Base-by-base conservation (phyloP, 2,329 filamentous ascomycete species). In the Scleromitrula shiraiana region DNA sequence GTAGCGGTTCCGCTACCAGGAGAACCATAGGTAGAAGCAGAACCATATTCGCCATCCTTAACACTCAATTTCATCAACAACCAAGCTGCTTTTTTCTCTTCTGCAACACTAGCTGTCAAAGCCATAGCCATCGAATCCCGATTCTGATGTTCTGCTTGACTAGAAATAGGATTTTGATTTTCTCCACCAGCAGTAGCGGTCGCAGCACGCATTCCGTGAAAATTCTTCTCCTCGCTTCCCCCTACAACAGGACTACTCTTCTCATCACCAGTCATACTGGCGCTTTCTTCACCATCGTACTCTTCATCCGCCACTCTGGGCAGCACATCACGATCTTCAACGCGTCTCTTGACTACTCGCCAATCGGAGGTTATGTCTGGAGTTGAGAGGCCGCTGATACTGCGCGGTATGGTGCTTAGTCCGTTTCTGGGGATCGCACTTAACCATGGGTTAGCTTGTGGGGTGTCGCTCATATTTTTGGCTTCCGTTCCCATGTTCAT, bases 51-150 rank as follows among this genome's bases (percentile, higher is more conserved):
- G 1, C 55, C 51, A 52, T 70, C 69, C 42, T 64, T 59, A 17
- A 72, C 64, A 50, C 70, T 70, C 22, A 75, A 64, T 43, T 71
- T 70, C 70, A 75, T 68, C 30, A 75, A 59, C 5, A 73, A 58
- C 50, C 71, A 61, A 15, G 73, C 73, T 1, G 71, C 73, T 37
- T 70, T 72, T 56, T 68, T 71, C 42, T 74, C 61, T 10, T 61
- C 62, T 0, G 65, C 66, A 7, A 53, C 58, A 27, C 33, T 15
- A 4, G 26, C n/a, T 32, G 5, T 14, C 17, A 19, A 6, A 35
- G 7, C 6, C 12, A n/a, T 35, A n/a, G 32, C 32, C 8, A 24
- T 42, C 39, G n/a, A 15, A 22, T 22, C 24, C 10, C 37, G 42
- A 42, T 54, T 30, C 53, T 50, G 22, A 39, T 44, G 42, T 54